Evolutionary conservation across 352 stramenopile genomes (phyloP).

Genomic region (Globisporangium nagaii): DNA sequence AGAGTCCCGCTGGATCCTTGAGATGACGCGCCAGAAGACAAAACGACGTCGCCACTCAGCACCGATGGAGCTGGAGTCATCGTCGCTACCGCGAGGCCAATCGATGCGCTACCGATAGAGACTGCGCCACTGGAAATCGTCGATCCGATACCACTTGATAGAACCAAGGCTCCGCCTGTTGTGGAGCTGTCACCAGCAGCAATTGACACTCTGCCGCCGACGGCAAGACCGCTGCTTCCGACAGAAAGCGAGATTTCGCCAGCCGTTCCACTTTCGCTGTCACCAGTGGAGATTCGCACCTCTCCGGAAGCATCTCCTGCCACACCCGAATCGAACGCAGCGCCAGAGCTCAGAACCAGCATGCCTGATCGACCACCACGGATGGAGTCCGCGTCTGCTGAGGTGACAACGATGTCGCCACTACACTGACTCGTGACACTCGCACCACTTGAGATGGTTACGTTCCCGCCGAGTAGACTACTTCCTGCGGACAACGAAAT

Average conservation of each 20-base stretch:
- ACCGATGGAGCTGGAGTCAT: slow-evolving; percentile 3
- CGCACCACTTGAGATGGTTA: background rate
- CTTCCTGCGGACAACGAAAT: slow-evolving; percentile 15
- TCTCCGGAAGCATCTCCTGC: slow-evolving; percentile 8
- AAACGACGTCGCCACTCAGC: slow-evolving; percentile 13
- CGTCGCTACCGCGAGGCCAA: slow-evolving; percentile 12
- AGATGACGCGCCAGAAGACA: slow-evolving; percentile 16
- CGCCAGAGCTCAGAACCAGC: slow-evolving; percentile 1
- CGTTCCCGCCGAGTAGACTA: background rate
- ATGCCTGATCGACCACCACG: background rate
- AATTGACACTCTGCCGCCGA: slow-evolving; percentile 9
- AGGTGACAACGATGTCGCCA: background rate
- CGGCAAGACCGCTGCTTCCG: slow-evolving; percentile 5
- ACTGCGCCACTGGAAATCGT: slow-evolving; percentile 19
- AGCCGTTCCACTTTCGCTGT: slow-evolving; percentile 5
- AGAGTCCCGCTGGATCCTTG: slow-evolving; percentile 20
- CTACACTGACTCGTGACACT: background rate
- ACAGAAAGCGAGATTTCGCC: slow-evolving; percentile 16
- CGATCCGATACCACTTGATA: slow-evolving; percentile 22
- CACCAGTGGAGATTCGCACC: slow-evolving; percentile 5
- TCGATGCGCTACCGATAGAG: slow-evolving; percentile 16
- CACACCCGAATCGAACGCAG: slow-evolving; percentile 1
- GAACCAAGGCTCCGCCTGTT: slow-evolving; percentile 2
- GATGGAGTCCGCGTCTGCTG: background rate
- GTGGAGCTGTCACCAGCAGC: slow-evolving; percentile 9